Evolutionary conservation across 306 rosid genomes (phyloP).

Genomic region (Alnus rubra): DNA sequence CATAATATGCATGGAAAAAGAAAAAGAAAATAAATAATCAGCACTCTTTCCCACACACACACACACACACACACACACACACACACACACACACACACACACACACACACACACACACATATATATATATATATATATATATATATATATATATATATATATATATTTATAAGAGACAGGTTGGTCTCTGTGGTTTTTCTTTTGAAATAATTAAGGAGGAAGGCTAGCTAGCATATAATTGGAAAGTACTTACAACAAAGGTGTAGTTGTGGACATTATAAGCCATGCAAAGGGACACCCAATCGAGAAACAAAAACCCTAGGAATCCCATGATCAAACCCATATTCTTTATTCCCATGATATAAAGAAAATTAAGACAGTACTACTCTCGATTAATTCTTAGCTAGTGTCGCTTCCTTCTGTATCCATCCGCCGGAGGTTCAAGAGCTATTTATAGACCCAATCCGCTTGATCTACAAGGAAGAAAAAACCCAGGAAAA

Average conservation of each 20-base stretch:
- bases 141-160: too few species aligned
- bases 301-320: constrained; percentile 17
- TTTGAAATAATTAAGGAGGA: too few species aligned
- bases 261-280: constrained; percentile 11
- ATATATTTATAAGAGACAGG: too few species aligned
- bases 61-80: too few species aligned
- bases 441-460: neutral
- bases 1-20: neutral
- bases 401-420: neutral
- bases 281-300: neutral
- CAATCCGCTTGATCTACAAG: neutral
- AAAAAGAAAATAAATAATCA: neutral
- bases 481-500: too few species aligned
- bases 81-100: too few species aligned
- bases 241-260: constrained; percentile 21
- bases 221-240: too few species aligned
- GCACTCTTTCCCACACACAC: too few species aligned
- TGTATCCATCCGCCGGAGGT: neutral
- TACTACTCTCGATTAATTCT: too few species aligned
- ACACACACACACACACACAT: too few species aligned
- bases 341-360: constrained; percentile 3
- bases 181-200: too few species aligned
- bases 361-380: neutral
- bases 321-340: constrained; percentile 14
- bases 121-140: too few species aligned